These are phyloP conservation scores for Circinella umbellata DNA, from an alignment of 371 early-diverging fungal species.

Conservation along the genomic window DNA sequence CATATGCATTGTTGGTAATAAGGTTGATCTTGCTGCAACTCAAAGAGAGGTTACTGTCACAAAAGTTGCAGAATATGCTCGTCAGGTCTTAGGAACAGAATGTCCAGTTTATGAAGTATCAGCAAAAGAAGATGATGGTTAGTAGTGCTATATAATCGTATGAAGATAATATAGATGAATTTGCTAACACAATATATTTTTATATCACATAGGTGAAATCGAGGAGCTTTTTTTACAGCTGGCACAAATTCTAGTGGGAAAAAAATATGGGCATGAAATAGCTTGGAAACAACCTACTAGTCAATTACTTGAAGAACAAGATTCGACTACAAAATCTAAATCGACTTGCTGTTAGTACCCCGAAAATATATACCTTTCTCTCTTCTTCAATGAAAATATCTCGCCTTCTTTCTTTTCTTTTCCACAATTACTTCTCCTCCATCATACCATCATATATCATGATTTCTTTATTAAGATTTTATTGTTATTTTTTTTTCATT, in stretches of 20 bases:
- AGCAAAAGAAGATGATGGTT: slow-evolving; percentile 65
- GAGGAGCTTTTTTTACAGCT: slow-evolving; percentile 56
- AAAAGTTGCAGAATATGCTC: slow-evolving; percentile 53
- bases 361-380: background rate
- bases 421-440: too few species aligned
- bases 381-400: background rate
- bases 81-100: slow-evolving; percentile 38
- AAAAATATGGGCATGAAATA: slow-evolving; percentile 1
- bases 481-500: too few species aligned
- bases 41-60: slow-evolving; percentile 53
- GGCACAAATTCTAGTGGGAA: slow-evolving; percentile 42
- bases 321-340: background rate
- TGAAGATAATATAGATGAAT: too few species aligned
- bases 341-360: background rate
- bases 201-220: slow-evolving; percentile 16
- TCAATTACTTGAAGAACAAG: background rate
- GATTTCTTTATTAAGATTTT: too few species aligned
- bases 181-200: too few species aligned
- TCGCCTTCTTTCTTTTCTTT: too few species aligned
- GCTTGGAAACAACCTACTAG: slow-evolving; percentile 1
- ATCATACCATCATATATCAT: too few species aligned
- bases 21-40: slow-evolving; percentile 61
- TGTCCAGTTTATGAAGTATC: slow-evolving; percentile 64
- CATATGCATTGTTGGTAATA: slow-evolving; percentile 74
- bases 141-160: background rate